These are phyloP conservation scores for Secale cereale DNA, from an alignment of 176 grass and related monocot species.

Conservation along the genomic window DNA sequence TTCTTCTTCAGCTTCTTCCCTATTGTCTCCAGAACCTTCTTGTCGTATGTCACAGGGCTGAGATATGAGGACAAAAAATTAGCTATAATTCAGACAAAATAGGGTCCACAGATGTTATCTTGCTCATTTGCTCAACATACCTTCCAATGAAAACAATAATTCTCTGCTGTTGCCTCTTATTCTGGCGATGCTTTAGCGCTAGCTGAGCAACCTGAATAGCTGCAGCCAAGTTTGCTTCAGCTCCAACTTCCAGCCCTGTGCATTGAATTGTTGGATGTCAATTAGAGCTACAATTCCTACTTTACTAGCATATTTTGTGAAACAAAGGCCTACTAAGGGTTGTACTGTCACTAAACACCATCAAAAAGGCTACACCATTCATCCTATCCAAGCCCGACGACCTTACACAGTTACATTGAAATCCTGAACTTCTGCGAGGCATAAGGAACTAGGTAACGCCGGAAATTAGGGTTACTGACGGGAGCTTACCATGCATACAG, in stretches of 20 bases:
- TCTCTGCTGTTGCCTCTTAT: constrained; percentile 96
- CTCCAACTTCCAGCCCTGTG: constrained; percentile 88
- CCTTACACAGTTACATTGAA: not conserved
- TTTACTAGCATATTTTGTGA: not conserved
- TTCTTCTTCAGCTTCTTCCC: constrained; percentile 98
- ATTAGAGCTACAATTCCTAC: not conserved
- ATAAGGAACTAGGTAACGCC: not conserved
- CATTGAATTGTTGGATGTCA: not conserved
- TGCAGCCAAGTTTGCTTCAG: constrained; percentile 78
- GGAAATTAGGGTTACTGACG: not conserved
- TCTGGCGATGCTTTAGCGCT: constrained; percentile 95
- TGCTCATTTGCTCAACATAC: constrained; percentile 9
- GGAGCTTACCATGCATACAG: constrained; percentile 84
- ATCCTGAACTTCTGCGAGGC: not conserved
- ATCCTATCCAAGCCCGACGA: not conserved
- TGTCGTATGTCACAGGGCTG: constrained; percentile 87
- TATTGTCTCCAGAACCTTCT: constrained; percentile 77
- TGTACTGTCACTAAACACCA: not conserved
- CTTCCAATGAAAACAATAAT: constrained; percentile 98
- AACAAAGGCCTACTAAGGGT: not conserved
- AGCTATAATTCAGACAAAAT: not conserved
- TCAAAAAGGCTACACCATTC: not conserved
- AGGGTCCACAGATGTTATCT: not conserved
- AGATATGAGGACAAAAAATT: not conserved
- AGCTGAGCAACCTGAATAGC: constrained; percentile 96